Evolutionary conservation across 2,329 filamentous ascomycete genomes (phyloP).

Genomic region (Alternaria postmessia): DNA sequence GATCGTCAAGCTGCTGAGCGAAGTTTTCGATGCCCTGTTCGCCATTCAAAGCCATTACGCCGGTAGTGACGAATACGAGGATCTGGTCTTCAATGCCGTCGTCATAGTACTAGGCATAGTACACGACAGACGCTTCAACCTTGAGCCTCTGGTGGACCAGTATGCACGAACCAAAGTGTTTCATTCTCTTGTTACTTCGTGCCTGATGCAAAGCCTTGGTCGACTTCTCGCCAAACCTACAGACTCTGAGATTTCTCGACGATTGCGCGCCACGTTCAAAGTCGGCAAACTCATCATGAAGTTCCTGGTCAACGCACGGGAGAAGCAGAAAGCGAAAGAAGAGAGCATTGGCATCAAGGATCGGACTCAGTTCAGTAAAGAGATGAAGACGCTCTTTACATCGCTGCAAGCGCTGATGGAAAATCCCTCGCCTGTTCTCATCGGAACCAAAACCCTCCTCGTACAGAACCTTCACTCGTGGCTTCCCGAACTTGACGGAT

Average conservation of each 20-base stretch:
- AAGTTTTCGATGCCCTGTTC: slow-evolving; percentile 91
- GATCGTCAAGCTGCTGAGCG: slow-evolving; percentile 89
- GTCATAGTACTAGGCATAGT: slow-evolving; percentile 92
- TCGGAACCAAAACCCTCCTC: slow-evolving; percentile 92
- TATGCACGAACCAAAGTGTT: slow-evolving; percentile 91
- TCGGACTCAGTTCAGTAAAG: slow-evolving; percentile 77
- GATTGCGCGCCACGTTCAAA: slow-evolving; percentile 90
- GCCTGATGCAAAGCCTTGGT: slow-evolving; percentile 85
- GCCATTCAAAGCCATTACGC: slow-evolving; percentile 88
- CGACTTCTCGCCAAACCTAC: slow-evolving; percentile 82
- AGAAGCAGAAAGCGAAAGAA: slow-evolving; percentile 88
- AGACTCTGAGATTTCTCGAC: slow-evolving; percentile 82
- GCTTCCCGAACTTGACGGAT: slow-evolving; percentile 85
- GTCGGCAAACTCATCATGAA: slow-evolving; percentile 92
- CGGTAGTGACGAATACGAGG: slow-evolving; percentile 91
- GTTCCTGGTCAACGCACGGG: slow-evolving; percentile 89
- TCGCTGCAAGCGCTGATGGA: slow-evolving; percentile 89
- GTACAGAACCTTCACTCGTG: slow-evolving; percentile 97
- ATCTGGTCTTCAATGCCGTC: slow-evolving; percentile 87
- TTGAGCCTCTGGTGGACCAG: slow-evolving; percentile 87
- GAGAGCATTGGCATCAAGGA: slow-evolving; percentile 84
- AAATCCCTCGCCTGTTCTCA: slow-evolving; percentile 81
- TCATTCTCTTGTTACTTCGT: slow-evolving; percentile 90
- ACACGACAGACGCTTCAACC: slow-evolving; percentile 91
- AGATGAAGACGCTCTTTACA: slow-evolving; percentile 87